phyloP scores from a whole-genome alignment of 108 stramenopile genomes.

The Cylindrotheca fusiformis region DNA sequence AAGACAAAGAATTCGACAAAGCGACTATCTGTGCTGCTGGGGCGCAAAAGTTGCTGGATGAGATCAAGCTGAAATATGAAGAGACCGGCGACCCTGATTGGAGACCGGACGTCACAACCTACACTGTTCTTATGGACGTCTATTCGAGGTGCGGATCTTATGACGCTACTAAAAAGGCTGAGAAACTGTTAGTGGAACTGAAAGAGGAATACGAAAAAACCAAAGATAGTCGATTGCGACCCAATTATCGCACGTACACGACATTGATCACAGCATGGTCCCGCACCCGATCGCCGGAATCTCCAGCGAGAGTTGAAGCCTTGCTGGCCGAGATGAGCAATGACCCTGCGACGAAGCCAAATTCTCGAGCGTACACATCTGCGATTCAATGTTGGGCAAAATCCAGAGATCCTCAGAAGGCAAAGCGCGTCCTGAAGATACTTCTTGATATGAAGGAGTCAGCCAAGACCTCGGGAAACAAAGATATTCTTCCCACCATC shows the following conservation, averaged over 20 bases:
- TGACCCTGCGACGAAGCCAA: slow-evolving; percentile 31
- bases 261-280: slow-evolving; percentile 43
- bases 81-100: slow-evolving; percentile 31
- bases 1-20: slow-evolving; percentile 34
- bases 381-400: slow-evolving; percentile 43
- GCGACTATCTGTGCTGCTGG: slow-evolving; percentile 45
- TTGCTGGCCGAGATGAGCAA: slow-evolving; percentile 35
- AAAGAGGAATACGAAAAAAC: slow-evolving; percentile 25
- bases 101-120: slow-evolving; percentile 53
- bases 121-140: slow-evolving; percentile 54
- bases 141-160: slow-evolving; percentile 37
- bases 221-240: slow-evolving; percentile 31
- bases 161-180: slow-evolving; percentile 30
- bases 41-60: slow-evolving; percentile 22
- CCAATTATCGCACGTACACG: slow-evolving; percentile 34
- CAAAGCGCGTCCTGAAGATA: slow-evolving; percentile 41
- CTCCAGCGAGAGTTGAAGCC: slow-evolving; percentile 25
- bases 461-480: slow-evolving; percentile 28
- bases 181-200: slow-evolving; percentile 43
- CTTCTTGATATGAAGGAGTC: slow-evolving; percentile 51
- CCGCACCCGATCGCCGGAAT: slow-evolving; percentile 15
- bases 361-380: slow-evolving; percentile 47
- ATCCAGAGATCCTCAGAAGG: slow-evolving; percentile 21
- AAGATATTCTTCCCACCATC: slow-evolving; percentile 29
- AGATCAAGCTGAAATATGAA: slow-evolving; percentile 9